A percentile compares a stretch with the other conserved stretches of the same genome.
These are phyloP conservation scores for Talaromyces rugulosus DNA, from an alignment of 2,329 filamentous ascomycete genomes.

Conservation along the genomic window DNA sequence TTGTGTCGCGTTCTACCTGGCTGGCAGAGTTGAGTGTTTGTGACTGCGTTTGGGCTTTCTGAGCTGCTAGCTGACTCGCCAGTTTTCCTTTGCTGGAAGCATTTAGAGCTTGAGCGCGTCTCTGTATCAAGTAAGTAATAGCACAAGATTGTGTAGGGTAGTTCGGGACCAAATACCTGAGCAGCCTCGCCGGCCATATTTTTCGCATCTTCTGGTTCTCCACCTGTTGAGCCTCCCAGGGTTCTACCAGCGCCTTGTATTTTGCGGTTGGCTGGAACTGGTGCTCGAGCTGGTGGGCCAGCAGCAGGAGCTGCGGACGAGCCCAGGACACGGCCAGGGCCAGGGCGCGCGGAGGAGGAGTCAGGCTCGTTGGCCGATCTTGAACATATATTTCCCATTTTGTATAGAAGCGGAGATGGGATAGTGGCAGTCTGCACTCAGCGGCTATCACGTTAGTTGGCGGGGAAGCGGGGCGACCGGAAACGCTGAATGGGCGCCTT, in stretches of 20 bases:
- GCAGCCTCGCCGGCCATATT: slow-evolving; percentile 75
- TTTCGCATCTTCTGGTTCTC: slow-evolving; percentile 55
- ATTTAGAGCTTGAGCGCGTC: slow-evolving; percentile 57
- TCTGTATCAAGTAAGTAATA: slow-evolving; percentile 42
- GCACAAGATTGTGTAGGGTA: not conserved
- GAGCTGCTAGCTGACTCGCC: slow-evolving; percentile 64
- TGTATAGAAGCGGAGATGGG: not conserved
- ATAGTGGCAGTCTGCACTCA: not conserved
- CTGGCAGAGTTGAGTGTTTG: slow-evolving; percentile 67
- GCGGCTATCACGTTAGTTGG: not conserved
- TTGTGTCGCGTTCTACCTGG: slow-evolving; percentile 58
- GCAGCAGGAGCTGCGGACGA: slow-evolving; percentile 45
- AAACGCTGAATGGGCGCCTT: not conserved
- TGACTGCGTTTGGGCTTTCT: slow-evolving; percentile 68
- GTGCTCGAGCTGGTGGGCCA: slow-evolving; percentile 46
- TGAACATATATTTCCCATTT: slow-evolving; percentile 85
- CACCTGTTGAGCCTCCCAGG: slow-evolving; percentile 51
- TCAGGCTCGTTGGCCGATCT: slow-evolving; percentile 54
- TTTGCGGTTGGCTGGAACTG: slow-evolving; percentile 42
- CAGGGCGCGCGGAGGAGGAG: slow-evolving; percentile 67
- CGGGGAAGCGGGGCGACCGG: slow-evolving; percentile 5
- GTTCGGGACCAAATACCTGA: slow-evolving; percentile 58
- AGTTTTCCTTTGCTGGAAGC: slow-evolving; percentile 60
- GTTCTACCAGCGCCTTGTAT: slow-evolving; percentile 53
- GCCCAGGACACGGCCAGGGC: slow-evolving; percentile 70